phyloP scores from a whole-genome alignment of 345 rosid species.

The Pelargonium nanum region DNA sequence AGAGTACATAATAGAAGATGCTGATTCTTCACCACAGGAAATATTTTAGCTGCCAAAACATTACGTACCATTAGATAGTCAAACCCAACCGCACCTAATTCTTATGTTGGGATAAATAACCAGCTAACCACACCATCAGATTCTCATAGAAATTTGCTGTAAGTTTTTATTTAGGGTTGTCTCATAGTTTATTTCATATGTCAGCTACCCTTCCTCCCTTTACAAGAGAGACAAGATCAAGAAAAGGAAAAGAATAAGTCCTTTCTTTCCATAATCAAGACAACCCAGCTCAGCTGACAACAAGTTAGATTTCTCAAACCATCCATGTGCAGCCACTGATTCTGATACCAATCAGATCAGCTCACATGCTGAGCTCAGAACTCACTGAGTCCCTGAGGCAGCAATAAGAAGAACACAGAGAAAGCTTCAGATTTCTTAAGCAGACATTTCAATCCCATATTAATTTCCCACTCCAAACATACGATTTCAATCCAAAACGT shows the following conservation, averaged over 20 bases:
- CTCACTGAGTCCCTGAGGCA: not conserved
- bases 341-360: not conserved
- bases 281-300: not conserved
- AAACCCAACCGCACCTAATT: not conserved
- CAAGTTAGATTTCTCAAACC: not conserved
- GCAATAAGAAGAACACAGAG: not conserved
- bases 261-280: not conserved
- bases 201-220: not conserved
- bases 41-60: constrained; percentile 58
- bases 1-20: constrained; percentile 89
- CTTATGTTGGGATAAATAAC: not conserved
- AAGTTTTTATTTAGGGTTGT: no score
- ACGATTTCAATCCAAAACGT: not conserved
- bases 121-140: not conserved
- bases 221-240: no score
- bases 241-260: no score
- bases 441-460: not conserved
- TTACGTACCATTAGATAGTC: not conserved
- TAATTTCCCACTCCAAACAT: not conserved
- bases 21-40: constrained; percentile 88
- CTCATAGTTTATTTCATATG: not conserved
- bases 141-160: no score
- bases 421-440: not conserved
- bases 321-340: not conserved
- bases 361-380: not conserved